Percentiles rank a stretch among this genome's conserved stretches.
phyloP scores from a whole-genome alignment of 768 basidiomycete genomes.

The Kockovaella imperatae region DNA sequence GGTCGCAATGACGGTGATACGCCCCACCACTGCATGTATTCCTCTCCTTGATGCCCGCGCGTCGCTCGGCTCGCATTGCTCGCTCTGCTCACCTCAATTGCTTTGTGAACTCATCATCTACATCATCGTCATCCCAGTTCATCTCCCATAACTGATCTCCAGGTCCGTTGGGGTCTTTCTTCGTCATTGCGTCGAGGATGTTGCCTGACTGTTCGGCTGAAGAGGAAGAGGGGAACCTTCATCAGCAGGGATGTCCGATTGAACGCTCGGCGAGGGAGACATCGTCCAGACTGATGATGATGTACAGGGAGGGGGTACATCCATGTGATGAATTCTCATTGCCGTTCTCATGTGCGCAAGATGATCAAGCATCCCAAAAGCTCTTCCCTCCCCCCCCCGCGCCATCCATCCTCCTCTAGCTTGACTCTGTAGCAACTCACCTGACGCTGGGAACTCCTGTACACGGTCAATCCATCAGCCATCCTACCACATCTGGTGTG shows the following conservation, averaged over 20 bases:
- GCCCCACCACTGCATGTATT: too few relatives aligned
- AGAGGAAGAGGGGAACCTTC: constrained; percentile 14
- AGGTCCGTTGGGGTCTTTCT: constrained; percentile 66
- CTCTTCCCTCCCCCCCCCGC: too few relatives aligned
- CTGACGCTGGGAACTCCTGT: constrained; percentile 78
- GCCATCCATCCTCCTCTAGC: not conserved
- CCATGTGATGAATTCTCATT: not conserved
- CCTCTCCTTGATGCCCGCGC: too few relatives aligned
- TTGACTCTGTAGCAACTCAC: constrained; percentile 50
- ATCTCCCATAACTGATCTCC: constrained; percentile 97
- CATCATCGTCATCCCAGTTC: constrained; percentile 99
- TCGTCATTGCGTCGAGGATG: constrained; percentile 62
- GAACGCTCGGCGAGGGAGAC: not conserved
- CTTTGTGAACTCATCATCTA: constrained; percentile 93
- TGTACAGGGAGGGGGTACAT: too few relatives aligned
- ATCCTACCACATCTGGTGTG: not conserved
- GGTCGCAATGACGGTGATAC: too few relatives aligned
- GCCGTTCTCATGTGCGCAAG: too few relatives aligned
- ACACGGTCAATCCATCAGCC: constrained; percentile 7
- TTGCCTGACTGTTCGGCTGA: constrained; percentile 42
- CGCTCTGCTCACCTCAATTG: constrained; percentile 83
- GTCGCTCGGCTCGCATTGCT: too few relatives aligned
- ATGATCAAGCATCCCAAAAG: too few relatives aligned
- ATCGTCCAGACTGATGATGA: too few relatives aligned
- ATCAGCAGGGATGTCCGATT: constrained; percentile 10